Evolutionary conservation across 2,329 filamentous ascomycete genomes (phyloP).

Genomic region (Microcyclospora pomicola): DNA sequence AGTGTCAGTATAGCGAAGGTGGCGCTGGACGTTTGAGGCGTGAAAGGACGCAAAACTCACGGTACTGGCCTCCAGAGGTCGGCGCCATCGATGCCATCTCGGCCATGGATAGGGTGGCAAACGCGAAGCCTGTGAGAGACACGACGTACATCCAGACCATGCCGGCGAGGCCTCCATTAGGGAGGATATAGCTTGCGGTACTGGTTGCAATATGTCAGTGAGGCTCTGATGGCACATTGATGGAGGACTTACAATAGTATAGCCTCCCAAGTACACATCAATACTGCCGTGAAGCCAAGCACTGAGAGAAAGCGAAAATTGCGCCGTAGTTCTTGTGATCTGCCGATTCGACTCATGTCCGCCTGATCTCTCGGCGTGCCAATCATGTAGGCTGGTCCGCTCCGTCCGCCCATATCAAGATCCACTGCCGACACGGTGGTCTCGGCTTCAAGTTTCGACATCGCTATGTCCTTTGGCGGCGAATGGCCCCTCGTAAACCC

Average conservation of each 20-base stretch:
- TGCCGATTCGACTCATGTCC: neutral
- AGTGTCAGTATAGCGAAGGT: slow-evolving; percentile 1
- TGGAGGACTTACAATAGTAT: slow-evolving; percentile 1
- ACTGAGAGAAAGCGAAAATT: slow-evolving; percentile 5
- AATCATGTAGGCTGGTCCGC: too few species aligned
- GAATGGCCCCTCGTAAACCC: too few species aligned
- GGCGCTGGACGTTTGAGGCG: neutral
- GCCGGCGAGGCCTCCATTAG: slow-evolving; percentile 20
- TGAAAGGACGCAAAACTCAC: neutral
- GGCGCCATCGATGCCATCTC: slow-evolving; percentile 22
- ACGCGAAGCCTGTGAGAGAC: slow-evolving; percentile 14
- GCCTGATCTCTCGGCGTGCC: too few species aligned
- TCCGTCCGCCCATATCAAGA: too few species aligned
- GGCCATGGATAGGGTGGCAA: slow-evolving; percentile 15
- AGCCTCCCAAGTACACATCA: slow-evolving; percentile 5
- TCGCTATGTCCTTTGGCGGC: too few species aligned
- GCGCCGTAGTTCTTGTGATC: slow-evolving; percentile 1
- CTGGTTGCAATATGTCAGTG: too few species aligned
- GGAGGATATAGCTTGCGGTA: too few species aligned
- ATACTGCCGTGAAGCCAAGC: slow-evolving; percentile 4
- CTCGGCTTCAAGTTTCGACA: too few species aligned
- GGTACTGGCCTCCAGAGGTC: slow-evolving; percentile 2
- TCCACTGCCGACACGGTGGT: too few species aligned
- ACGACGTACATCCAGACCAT: slow-evolving; percentile 19
- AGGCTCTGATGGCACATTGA: slow-evolving; percentile 1